Evolutionary conservation across 495 filamentous ascomycete species (phyloP), one percentile per base, ranked within the genome.

Genomic region (Lepraria neglecta): DNA sequence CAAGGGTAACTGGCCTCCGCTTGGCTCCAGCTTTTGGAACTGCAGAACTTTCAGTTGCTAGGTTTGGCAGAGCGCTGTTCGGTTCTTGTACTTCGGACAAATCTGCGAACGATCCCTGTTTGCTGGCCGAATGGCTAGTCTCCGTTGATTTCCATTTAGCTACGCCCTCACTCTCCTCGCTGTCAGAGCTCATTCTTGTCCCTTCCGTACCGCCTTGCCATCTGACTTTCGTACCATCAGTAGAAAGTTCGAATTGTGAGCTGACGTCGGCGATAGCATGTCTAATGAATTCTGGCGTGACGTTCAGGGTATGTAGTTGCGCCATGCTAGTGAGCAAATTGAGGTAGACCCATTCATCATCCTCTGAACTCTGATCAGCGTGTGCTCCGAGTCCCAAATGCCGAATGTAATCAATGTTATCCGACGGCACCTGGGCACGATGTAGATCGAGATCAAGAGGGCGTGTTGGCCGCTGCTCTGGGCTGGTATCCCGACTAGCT

Each of bases 251-350:
- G 54, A 92, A 81, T 65, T 83, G 87, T 28, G 76, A 70, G 70
- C 88, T 90, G 65, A 79, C 79, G 50, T 85, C 81, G 12, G 71
- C 68, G 14, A 92, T 76, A 15, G 89, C 87, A 45, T 80, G 77
- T 63, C 84, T 79, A 59, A 92, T 83, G 64, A 89, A 90, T 33
- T 84, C 82, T 3, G 82, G 76, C 0, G 88, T 90, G 28, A 92
- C 87, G 51, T 64, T 68, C 30, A 70, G 42, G n/a, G 69, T 63
- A 46, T 66, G 68, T 21, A 92, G 75, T 71, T 92, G 88, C 3
- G 88, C 88, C 76, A 92, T 82, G 72, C 88, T 90, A 69, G 81
- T 84, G 33, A 92, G 78, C 19, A 92, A 74, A 65, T 91, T 91
- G n/a, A 92, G 78, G 66, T 89, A 91, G 14, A 92, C 81, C 88